phyloP scores from a whole-genome alignment of 75 land plant genomes.

The Ceratopteris richardii region DNA sequence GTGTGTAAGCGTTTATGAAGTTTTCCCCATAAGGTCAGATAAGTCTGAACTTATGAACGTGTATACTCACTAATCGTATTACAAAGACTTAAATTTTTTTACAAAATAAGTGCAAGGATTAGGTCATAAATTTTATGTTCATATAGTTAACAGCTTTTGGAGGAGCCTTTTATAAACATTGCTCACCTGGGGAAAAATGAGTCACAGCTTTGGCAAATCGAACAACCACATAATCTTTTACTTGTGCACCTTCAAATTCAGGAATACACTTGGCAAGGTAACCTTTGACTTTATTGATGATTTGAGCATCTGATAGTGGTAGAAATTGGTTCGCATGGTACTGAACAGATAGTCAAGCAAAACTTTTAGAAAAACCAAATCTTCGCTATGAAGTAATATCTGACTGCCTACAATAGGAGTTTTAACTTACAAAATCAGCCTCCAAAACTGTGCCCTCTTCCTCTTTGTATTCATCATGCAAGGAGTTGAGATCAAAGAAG shows the following conservation, averaged over 20 bases:
- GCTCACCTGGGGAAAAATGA: slow-evolving; percentile 77
- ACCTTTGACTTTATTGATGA: slow-evolving; percentile 47
- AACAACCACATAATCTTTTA: slow-evolving; percentile 49
- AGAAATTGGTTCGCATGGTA: slow-evolving; percentile 73
- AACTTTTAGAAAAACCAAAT: not conserved
- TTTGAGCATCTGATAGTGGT: slow-evolving; percentile 51
- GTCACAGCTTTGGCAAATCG: slow-evolving; percentile 63
- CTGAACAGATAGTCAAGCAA: slow-evolving; percentile 22
- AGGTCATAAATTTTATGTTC: too few relatives aligned
- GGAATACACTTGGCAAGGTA: slow-evolving; percentile 52
- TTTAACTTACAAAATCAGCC: slow-evolving; percentile 67
- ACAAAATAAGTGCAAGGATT: too few relatives aligned
- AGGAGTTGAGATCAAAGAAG: slow-evolving; percentile 66
- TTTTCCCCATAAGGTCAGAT: too few relatives aligned
- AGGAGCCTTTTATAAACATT: too few relatives aligned
- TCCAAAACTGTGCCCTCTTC: slow-evolving; percentile 56
- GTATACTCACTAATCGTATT: too few relatives aligned
- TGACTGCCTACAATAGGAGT: too few relatives aligned
- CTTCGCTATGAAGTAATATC: too few relatives aligned
- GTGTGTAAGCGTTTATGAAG: too few relatives aligned
- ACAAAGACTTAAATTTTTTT: too few relatives aligned
- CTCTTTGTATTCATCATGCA: slow-evolving; percentile 69
- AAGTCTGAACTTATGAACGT: too few relatives aligned
- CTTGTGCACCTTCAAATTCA: slow-evolving; percentile 42
- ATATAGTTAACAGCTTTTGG: too few relatives aligned